Evolutionary conservation across 2,329 filamentous ascomycete species (phyloP), one percentile per base, ranked within the genome.

Genomic region (Colletotrichum agaves): DNA sequence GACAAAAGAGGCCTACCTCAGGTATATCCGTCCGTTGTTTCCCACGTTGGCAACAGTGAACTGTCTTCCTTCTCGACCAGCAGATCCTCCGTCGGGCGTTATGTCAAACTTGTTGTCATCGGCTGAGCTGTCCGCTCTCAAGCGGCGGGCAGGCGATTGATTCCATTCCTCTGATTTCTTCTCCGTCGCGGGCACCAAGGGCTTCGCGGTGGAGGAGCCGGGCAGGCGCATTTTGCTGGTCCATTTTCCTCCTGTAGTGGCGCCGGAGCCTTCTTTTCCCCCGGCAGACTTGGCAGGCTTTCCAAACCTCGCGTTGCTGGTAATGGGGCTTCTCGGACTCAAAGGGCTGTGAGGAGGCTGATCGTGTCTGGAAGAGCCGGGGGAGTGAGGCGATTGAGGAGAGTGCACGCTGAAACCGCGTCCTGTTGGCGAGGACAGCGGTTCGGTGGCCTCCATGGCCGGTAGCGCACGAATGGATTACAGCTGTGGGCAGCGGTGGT

Each of bases 21-120:
- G 77, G 78, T 93, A 95, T 78, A 95, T 93, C 76, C 90, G 89
- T 43, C 92, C 92, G 79, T 94, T 93, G 76, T 93, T 92, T 23
- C 92, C 92, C 67, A 95, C 92, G 77, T 94, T 94, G 57, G 90
- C 89, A 61, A 95, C 92, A 2, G 91, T 90, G 76, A 95, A 94
- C 74, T 93, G 89, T 61, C 90, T 87, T 55, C 89, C 90, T 75
- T 90, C 88, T 67, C 90, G 85, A 37, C 87, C 85, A 61, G 83
- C 87, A 52, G 88, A 87, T 64, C 84, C 80, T 66, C 86, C 86
- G 74, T 93, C 90, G 11, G 86, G 83, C n/a, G 83, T 80, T 64
- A 88, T 81, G 61, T 88, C 86, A 73, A 81, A 82, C 74, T 83
- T 87, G 11, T 83, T 87, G 11, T 82, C 74, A 61, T 90, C 89